Evolutionary conservation across 768 basidiomycete species (phyloP), one percentile per base, ranked within the genome.

Genomic region (Trametes cinnabarina): DNA sequence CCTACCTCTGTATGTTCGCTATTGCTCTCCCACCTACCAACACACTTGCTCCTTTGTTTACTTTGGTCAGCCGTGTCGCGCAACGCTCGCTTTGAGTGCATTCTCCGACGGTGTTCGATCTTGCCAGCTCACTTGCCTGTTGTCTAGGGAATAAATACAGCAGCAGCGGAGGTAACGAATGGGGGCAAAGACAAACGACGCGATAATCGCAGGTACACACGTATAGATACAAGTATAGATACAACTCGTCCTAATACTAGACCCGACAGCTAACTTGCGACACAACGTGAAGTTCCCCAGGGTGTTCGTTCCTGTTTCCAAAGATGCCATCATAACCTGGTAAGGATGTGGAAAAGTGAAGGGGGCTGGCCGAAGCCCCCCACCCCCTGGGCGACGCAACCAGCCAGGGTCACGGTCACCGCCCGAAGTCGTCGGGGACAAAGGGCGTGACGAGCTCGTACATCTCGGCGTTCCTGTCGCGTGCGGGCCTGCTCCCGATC

Each of bases 381-480:
- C n/a, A n/a, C n/a, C n/a, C n/a, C n/a, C n/a, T n/a, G n/a, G n/a
- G n/a, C n/a, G n/a, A n/a, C 30, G 30, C 30, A 12, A 32, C 30
- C 7, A 32, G 25, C 30, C 3, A 9, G 46, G 15, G 44, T 49
- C 35, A 63, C 71, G 15, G 44, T 49, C 35, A 63, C 71, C 67
- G 86, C 55, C 87, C 86, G 82, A 82, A 88, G 62, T 90, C 87
- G 56, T 90, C 86, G 17, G 86, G 73, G 17, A 90, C 82, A 71
- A 92, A 92, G 1, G 90, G 90, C 15, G 90, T 92, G 54, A 92
- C 88, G 11, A 91, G 78, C 40, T 90, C 87, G 60, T 87, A 92
- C 9, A 85, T 87, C 57, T 92, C 89, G 63, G 89, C 88, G 66
- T 92, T 92, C 42, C 80, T 78, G 47, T 81, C 77, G 4, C 81